A percentile compares a stretch with the other conserved stretches of the same genome.
Evolutionary conservation across 2,329 filamentous ascomycete species (phyloP).

Genomic region (Chalara sp.): DNA sequence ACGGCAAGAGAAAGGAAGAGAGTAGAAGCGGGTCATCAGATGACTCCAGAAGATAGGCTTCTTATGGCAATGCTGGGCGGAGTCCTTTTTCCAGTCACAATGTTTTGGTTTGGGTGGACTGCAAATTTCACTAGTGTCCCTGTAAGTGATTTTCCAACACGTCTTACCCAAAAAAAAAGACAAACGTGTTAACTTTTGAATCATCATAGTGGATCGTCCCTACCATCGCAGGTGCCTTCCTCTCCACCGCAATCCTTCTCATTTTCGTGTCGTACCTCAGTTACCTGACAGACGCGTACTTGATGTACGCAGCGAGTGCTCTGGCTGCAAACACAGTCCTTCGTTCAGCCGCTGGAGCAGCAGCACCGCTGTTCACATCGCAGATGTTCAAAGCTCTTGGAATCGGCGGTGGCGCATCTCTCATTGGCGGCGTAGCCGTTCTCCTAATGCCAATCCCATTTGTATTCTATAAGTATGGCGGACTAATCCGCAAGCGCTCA

Average conservation of each 20-base stretch:
- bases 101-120: slow-evolving; percentile 47
- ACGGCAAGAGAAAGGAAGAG: slow-evolving; percentile 29
- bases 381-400: slow-evolving; percentile 35
- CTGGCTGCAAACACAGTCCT: slow-evolving; percentile 57
- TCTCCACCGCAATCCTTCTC: slow-evolving; percentile 33
- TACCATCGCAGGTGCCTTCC: slow-evolving; percentile 35
- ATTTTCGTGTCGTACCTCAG: slow-evolving; percentile 50
- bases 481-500: slow-evolving; percentile 22
- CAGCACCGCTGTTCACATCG: slow-evolving; percentile 54
- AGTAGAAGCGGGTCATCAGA: slow-evolving; percentile 20
- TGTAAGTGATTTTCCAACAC: background rate
- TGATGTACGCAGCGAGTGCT: slow-evolving; percentile 36
- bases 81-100: slow-evolving; percentile 42
- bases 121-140: slow-evolving; percentile 37
- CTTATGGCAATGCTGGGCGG: slow-evolving; percentile 49
- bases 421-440: slow-evolving; percentile 43
- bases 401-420: slow-evolving; percentile 44
- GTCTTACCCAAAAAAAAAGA: no score
- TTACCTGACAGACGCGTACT: slow-evolving; percentile 41
- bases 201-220: slow-evolving; percentile 39
- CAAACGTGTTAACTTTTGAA: no score
- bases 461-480: slow-evolving; percentile 25
- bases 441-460: slow-evolving; percentile 23
- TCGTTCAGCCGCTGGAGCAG: slow-evolving; percentile 56
- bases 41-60: slow-evolving; percentile 39